These are phyloP conservation scores for Penicillium sclerotigenum DNA, from an alignment of 2,329 filamentous ascomycete genomes.

Conservation along the genomic window DNA sequence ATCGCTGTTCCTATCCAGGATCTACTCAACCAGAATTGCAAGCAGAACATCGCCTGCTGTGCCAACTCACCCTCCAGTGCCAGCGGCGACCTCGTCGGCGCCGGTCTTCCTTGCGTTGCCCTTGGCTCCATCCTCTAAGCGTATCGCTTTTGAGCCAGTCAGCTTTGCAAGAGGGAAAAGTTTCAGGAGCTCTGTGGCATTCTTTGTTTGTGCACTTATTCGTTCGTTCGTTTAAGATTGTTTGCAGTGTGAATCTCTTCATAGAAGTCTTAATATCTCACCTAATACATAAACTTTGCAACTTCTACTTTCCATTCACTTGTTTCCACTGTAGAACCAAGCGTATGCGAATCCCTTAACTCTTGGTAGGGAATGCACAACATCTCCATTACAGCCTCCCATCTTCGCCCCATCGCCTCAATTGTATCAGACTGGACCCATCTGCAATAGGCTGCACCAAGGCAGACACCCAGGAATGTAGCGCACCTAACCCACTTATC, in stretches of 20 bases:
- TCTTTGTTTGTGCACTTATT: slow-evolving; percentile 13
- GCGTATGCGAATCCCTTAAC: too few relatives aligned
- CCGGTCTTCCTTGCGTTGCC: slow-evolving; percentile 37
- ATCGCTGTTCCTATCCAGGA: slow-evolving; percentile 29
- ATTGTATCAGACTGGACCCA: not conserved
- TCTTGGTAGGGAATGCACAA: too few relatives aligned
- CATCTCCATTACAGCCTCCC: too few relatives aligned
- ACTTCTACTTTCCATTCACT: not conserved
- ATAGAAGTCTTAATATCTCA: slow-evolving; percentile 10
- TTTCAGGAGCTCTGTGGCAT: slow-evolving; percentile 12
- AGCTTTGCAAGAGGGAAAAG: not conserved
- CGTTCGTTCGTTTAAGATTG: slow-evolving; percentile 11
- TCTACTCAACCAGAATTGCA: slow-evolving; percentile 34
- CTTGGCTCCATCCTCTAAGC: slow-evolving; percentile 39
- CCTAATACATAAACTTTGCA: slow-evolving; percentile 16
- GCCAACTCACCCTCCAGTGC: slow-evolving; percentile 28
- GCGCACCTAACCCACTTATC: not conserved
- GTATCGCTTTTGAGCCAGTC: not conserved
- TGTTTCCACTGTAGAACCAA: too few relatives aligned
- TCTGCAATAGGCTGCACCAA: not conserved
- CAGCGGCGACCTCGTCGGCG: slow-evolving; percentile 26
- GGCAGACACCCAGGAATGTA: not conserved
- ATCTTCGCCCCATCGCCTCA: not conserved
- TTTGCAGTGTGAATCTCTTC: slow-evolving; percentile 3
- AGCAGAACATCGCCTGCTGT: slow-evolving; percentile 42